A percentile compares a stretch with the other conserved stretches of the same genome.
Conservation (phyloP, 1,139 yeast genomes). For the Yamadazyma conglobata region DNA sequence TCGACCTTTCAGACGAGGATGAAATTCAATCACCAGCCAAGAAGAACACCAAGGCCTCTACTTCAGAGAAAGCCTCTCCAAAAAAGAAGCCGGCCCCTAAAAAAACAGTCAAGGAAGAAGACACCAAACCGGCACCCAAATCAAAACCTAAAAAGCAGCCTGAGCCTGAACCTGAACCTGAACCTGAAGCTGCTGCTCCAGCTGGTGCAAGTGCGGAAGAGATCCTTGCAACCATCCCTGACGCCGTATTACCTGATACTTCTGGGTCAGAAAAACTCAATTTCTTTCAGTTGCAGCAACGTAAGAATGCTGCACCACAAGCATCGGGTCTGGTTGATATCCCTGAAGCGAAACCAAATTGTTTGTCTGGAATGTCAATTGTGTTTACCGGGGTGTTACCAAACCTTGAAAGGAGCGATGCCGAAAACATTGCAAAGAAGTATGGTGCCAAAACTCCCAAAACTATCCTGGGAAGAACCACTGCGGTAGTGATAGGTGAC, state of each 20-base stretch:
- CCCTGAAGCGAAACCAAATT: slow-evolving; percentile 78
- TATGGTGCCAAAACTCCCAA: slow-evolving; percentile 95
- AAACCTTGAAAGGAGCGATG: slow-evolving; percentile 68
- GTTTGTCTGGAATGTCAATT: slow-evolving; percentile 81
- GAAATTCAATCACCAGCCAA: too few relatives aligned
- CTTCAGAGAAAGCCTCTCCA: slow-evolving; percentile 4
- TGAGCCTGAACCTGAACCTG: slow-evolving; percentile 4
- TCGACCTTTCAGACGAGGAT: slow-evolving; percentile 17
- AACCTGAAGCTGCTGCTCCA: slow-evolving; percentile 2
- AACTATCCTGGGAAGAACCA: slow-evolving; percentile 81
- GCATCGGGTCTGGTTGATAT: slow-evolving; percentile 34
- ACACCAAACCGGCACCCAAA: slow-evolving; percentile 8
- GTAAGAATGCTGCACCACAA: slow-evolving; percentile 35
- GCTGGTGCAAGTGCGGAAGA: slow-evolving; percentile 45
- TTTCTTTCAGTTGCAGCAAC: slow-evolving; percentile 44
- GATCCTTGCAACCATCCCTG: slow-evolving; percentile 59
- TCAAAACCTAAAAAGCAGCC: slow-evolving; percentile 5
- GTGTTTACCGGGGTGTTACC: slow-evolving; percentile 94
- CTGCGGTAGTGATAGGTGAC: slow-evolving; percentile 85
- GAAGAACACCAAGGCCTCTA: too few relatives aligned
- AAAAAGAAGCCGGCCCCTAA: slow-evolving; percentile 6
- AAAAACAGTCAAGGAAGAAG: slow-evolving; percentile 11
- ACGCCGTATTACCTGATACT: slow-evolving; percentile 62
- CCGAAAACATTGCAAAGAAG: slow-evolving; percentile 71
- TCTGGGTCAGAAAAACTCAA: slow-evolving; percentile 52